Evolutionary conservation across 2,329 filamentous ascomycete species (phyloP).

Genomic region (Exophiala sp.): DNA sequence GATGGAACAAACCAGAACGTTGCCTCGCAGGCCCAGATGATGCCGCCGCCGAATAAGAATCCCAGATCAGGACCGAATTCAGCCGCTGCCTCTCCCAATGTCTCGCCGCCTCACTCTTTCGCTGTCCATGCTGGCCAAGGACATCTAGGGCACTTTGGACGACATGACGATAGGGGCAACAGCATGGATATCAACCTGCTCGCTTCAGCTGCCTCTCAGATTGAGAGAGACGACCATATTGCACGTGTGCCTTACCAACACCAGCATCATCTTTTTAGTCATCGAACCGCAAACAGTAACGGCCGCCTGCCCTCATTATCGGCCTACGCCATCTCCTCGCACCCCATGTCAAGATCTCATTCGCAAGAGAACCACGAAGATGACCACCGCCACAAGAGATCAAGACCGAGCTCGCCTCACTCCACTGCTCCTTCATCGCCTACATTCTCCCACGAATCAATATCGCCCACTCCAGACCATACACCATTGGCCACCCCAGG

Average conservation of each 20-base stretch:
- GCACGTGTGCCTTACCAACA: constrained; percentile 41
- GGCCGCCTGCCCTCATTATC: constrained; percentile 71
- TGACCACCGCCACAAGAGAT: constrained; percentile 77
- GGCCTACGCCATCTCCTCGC: constrained; percentile 62
- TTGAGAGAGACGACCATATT: constrained; percentile 59
- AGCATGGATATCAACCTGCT: constrained; percentile 64
- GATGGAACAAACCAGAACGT: constrained; percentile 46
- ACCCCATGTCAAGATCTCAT: constrained; percentile 81
- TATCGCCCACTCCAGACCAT: constrained; percentile 93
- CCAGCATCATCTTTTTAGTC: constrained; percentile 46
- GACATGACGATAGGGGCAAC: constrained; percentile 47
- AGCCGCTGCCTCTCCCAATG: constrained; percentile 85
- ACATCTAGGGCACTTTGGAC: constrained; percentile 52
- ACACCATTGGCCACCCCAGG: constrained; percentile 97
- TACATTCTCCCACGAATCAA: constrained; percentile 92
- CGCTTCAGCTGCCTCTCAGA: constrained; percentile 65
- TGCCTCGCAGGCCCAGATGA: constrained; percentile 59
- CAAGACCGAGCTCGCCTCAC: constrained; percentile 87
- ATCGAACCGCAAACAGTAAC: constrained; percentile 46
- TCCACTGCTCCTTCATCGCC: constrained; percentile 94
- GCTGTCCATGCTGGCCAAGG: constrained; percentile 43
- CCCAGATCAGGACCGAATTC: constrained; percentile 87
- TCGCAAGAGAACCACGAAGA: constrained; percentile 65
- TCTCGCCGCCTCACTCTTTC: constrained; percentile 90
- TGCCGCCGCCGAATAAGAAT: constrained; percentile 68